A percentile compares a stretch with the other conserved stretches of the same genome.
Evolutionary conservation across 106 monocot species (phyloP).

Genomic region (Amphibolis antarctica): DNA sequence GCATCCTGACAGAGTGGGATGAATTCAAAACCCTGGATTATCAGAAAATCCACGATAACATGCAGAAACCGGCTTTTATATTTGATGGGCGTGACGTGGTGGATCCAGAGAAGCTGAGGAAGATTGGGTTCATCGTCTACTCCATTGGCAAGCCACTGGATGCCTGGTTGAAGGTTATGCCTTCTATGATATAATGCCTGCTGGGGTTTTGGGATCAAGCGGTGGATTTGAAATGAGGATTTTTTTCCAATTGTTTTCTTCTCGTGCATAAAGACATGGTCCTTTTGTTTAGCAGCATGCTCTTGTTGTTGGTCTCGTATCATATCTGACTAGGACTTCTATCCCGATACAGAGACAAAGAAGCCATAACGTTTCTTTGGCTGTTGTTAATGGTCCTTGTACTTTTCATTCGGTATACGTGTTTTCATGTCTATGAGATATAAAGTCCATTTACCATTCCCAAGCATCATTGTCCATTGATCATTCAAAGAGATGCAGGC

Average conservation of each 20-base stretch:
- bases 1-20: conserved; percentile 42
- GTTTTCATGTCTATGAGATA: not conserved
- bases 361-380: not conserved
- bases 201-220: not conserved
- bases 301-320: not conserved
- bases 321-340: conserved; percentile 1
- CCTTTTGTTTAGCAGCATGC: not conserved
- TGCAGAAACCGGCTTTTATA: conserved; percentile 38
- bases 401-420: not conserved
- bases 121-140: conserved; percentile 40
- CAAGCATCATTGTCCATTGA: too few relatives aligned
- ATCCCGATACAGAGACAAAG: conserved; percentile 4
- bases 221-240: conserved; percentile 3
- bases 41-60: conserved; percentile 26
- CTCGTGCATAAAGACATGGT: not conserved
- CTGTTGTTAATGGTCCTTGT: not conserved
- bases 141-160: conserved; percentile 41
- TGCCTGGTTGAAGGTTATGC: conserved; percentile 32
- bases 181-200: conserved; percentile 19
- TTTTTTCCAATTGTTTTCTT: not conserved
- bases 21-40: conserved; percentile 36
- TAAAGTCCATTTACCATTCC: too few relatives aligned
- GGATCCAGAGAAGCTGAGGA: conserved; percentile 30
- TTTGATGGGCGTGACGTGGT: conserved; percentile 39
- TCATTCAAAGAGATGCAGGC: too few relatives aligned